Base-by-base conservation (phyloP, 2,329 filamentous ascomycete species). In the Colletotrichum falcatum region DNA sequence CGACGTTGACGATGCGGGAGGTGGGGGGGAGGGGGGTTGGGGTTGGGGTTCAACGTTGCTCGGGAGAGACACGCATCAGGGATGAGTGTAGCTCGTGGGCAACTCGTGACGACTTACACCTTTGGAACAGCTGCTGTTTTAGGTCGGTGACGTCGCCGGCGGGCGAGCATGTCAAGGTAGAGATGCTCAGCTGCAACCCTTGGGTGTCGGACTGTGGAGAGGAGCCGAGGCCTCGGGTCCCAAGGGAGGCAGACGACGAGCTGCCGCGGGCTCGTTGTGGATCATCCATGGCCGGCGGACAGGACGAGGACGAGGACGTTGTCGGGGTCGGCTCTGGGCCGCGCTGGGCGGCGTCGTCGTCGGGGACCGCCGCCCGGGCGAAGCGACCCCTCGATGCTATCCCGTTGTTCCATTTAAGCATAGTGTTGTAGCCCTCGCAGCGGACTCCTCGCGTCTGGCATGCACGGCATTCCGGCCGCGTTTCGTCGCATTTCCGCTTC, bases 401-500 rank as follows among this genome's bases (percentile, higher is more conserved):
- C 26, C 71, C 72, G 62, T 73, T 69, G 59, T 61, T 61, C 73
- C 73, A 74, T 42, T 70, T 65, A 20, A 74, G 65, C 7, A 33
- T 35, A 18, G 72, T 62, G 39, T 49, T 61, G 51, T 74, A 74
- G 37, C 73, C 73, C 11, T 70, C 61, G 53, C 73, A 74, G 14
- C 62, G 65, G 5, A 73, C 55, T 14, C 73, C 73, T 2, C 68
- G 49, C 2, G 58, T 56, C 23, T 26, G 35, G 16, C 73, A 74
- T 30, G 63, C 68, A 30, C 49, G 65, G 54, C 73, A 74, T 28
- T 61, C 67, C 18, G 73, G 72, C 18, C 70, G 72, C 46, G 58
- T 58, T 48, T 74, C 73, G 60, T 74, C 73, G 23, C 72, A 74
- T 59, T 74, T 74, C 18, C 71, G 60, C 65, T 73, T 73, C 30